Conservation (phyloP, 257 asterid genomes). For the Penstemon davidsonii region DNA sequence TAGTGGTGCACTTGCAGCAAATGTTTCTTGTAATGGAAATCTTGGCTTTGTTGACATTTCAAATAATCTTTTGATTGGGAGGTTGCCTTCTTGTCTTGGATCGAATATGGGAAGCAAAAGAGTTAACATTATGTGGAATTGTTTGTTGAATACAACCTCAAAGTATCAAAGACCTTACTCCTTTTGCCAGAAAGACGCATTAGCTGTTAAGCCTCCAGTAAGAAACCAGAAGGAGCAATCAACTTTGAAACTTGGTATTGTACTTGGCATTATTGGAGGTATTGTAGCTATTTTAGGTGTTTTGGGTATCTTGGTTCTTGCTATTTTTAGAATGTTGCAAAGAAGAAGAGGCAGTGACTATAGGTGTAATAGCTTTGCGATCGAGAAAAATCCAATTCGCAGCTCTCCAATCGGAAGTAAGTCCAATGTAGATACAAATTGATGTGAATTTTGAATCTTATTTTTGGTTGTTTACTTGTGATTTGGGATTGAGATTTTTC, state of each 20-base stretch:
- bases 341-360: slow-evolving; percentile 40
- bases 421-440: neutral
- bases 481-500: neutral
- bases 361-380: slow-evolving; percentile 54
- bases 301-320: slow-evolving; percentile 53
- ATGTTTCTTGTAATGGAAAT: slow-evolving; percentile 49
- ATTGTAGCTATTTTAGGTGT: slow-evolving; percentile 46
- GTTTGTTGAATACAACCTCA: slow-evolving; percentile 63
- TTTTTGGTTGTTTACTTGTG: neutral
- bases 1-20: slow-evolving; percentile 60
- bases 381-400: slow-evolving; percentile 47
- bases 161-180: slow-evolving; percentile 59
- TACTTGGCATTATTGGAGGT: slow-evolving; percentile 66
- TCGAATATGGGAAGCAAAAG: slow-evolving; percentile 52
- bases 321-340: slow-evolving; percentile 42
- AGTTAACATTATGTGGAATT: slow-evolving; percentile 59
- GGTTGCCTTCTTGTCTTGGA: slow-evolving; percentile 73
- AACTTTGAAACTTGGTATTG: slow-evolving; percentile 72
- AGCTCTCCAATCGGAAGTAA: slow-evolving; percentile 65
- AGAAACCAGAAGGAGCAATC: slow-evolving; percentile 34
- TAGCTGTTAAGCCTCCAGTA: slow-evolving; percentile 76
- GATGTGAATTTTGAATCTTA: no score
- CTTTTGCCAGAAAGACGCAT: slow-evolving; percentile 84
- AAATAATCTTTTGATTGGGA: slow-evolving; percentile 72
- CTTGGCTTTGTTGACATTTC: slow-evolving; percentile 75